A percentile compares a stretch with the other conserved stretches of the same genome.
These are phyloP conservation scores for Chalciporus piperatus DNA, from an alignment of 768 basidiomycete genomes.

Conservation along the genomic window DNA sequence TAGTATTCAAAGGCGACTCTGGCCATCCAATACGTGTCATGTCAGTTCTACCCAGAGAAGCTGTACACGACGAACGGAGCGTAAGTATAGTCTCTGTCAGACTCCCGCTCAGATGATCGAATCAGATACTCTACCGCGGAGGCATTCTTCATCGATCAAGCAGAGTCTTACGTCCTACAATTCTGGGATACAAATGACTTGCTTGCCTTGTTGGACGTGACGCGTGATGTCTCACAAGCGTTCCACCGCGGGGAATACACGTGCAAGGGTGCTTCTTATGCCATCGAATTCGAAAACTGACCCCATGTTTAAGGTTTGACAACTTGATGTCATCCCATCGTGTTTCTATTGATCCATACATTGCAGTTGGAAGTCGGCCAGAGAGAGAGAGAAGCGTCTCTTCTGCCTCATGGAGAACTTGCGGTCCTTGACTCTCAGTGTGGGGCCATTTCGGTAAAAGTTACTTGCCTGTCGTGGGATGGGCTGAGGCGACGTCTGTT, in stretches of 20 bases:
- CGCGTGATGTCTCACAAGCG: constrained; percentile 42
- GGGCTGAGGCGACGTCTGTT: too few species aligned
- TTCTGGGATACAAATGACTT: constrained; percentile 53
- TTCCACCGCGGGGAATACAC: constrained; percentile 19
- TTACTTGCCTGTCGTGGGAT: too few species aligned
- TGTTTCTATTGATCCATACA: not conserved
- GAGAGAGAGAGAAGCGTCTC: constrained; percentile 41
- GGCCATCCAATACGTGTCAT: too few species aligned
- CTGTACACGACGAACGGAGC: constrained; percentile 39
- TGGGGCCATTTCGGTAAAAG: constrained; percentile 52
- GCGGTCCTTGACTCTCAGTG: constrained; percentile 49
- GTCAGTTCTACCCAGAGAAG: constrained; percentile 10
- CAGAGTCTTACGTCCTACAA: constrained; percentile 43
- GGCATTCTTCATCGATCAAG: constrained; percentile 44
- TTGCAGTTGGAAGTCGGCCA: constrained; percentile 49
- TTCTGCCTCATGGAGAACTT: constrained; percentile 39
- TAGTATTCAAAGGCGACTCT: not conserved
- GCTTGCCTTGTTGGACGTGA: constrained; percentile 40
- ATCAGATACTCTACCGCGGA: constrained; percentile 43
- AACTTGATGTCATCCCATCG: not conserved
- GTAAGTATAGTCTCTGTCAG: constrained; percentile 28
- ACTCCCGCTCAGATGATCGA: not conserved
- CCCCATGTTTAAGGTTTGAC: constrained; percentile 48
- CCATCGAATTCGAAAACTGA: constrained; percentile 57
- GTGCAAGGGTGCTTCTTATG: constrained; percentile 49